Conservation (phyloP, 2,329 filamentous ascomycete genomes). For the Claviceps digitariae region DNA sequence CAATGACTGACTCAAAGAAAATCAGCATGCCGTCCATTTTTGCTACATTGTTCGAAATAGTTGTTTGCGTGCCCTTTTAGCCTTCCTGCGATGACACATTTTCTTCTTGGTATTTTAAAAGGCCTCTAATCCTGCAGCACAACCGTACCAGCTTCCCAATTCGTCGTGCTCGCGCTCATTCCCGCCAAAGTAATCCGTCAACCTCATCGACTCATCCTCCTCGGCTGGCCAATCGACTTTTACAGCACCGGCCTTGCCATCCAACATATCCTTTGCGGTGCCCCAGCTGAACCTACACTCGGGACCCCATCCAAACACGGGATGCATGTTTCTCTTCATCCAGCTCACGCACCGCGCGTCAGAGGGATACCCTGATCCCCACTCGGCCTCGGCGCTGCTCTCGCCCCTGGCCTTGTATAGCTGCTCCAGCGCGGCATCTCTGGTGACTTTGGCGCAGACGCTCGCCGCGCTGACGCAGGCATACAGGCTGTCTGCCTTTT, state of each 20-base stretch:
- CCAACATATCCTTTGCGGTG: conserved; percentile 85
- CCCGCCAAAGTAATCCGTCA: conserved; percentile 63
- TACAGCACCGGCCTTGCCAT: conserved; percentile 52
- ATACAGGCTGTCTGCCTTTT: conserved; percentile 87
- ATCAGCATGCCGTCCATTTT: not conserved
- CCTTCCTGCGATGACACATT: too few species aligned
- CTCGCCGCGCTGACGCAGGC: conserved; percentile 88
- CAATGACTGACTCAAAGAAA: not conserved
- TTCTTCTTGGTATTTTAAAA: conserved; percentile 34
- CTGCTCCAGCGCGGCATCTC: conserved; percentile 77
- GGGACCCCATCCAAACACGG: conserved; percentile 85
- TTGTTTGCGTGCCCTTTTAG: not conserved
- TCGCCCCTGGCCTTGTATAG: conserved; percentile 43
- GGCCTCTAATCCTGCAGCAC: conserved; percentile 51
- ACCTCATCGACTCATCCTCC: conserved; percentile 52
- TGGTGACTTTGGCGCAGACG: conserved; percentile 90
- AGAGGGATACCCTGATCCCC: conserved; percentile 91
- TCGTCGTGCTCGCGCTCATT: conserved; percentile 43
- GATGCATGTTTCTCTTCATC: conserved; percentile 79
- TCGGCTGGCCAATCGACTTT: conserved; percentile 75
- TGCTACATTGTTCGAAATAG: not conserved
- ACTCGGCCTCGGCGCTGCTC: conserved; percentile 31
- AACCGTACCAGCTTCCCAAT: conserved; percentile 72
- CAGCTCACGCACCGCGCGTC: conserved; percentile 70
- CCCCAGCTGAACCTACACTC: conserved; percentile 95